A percentile compares a stretch with the other conserved stretches of the same genome.
Conservation (phyloP, 2,329 filamentous ascomycete genomes). For the Penicillium sp. region DNA sequence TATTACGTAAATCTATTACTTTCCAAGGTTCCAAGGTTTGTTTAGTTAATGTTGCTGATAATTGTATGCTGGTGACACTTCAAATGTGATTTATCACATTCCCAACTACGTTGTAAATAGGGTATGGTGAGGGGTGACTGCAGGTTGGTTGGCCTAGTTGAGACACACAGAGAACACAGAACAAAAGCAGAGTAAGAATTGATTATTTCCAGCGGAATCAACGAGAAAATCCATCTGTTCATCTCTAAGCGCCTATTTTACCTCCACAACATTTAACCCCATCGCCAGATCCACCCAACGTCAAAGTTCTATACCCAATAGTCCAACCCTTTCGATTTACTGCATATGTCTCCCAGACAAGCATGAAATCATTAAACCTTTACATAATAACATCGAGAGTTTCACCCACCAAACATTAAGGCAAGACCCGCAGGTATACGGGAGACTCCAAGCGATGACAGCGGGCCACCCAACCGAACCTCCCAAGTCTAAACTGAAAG, state of each 20-base stretch:
- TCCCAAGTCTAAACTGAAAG: too few relatives aligned
- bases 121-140: not conserved
- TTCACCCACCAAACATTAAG: not conserved
- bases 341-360: not conserved
- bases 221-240: not conserved
- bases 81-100: slow-evolving; percentile 1
- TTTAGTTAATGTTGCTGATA: not conserved
- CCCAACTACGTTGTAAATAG: not conserved
- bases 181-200: not conserved
- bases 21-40: too few relatives aligned
- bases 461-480: too few relatives aligned
- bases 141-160: not conserved
- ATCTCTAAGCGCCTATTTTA: not conserved
- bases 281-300: not conserved
- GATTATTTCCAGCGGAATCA: not conserved
- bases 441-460: too few relatives aligned
- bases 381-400: not conserved
- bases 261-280: not conserved
- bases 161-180: not conserved
- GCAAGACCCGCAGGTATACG: not conserved
- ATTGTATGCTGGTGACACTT: not conserved
- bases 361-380: not conserved
- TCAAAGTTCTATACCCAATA: not conserved
- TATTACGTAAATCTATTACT: not conserved
- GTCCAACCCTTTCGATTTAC: not conserved